A percentile compares a stretch with the other conserved stretches of the same genome.
Conservation (phyloP, 306 rosid species). For the Prunus campanulata region DNA sequence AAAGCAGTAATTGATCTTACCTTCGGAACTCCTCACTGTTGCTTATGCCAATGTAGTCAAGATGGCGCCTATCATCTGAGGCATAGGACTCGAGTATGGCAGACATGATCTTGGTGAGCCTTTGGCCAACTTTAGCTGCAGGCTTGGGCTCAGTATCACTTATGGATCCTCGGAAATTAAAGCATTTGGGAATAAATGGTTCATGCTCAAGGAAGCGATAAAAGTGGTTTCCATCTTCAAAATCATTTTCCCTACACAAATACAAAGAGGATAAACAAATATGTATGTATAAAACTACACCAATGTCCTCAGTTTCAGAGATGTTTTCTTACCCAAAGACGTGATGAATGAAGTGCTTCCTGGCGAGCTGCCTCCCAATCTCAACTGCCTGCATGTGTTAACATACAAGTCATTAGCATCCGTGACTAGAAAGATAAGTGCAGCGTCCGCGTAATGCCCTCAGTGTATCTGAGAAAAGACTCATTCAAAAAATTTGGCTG, state of each 20-base stretch:
- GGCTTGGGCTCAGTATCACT: slow-evolving; percentile 68
- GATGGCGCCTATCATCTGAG: slow-evolving; percentile 56
- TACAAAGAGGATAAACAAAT: slow-evolving; percentile 10
- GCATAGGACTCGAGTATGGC: slow-evolving; percentile 92
- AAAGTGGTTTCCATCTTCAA: slow-evolving; percentile 77
- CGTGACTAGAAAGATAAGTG: too few relatives aligned
- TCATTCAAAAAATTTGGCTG: neutral
- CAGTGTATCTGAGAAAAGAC: neutral
- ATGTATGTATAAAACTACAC: neutral
- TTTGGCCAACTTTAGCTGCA: slow-evolving; percentile 51
- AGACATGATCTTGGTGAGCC: slow-evolving; percentile 75
- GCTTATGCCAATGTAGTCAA: slow-evolving; percentile 74
- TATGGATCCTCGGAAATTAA: slow-evolving; percentile 56
- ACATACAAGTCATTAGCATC: slow-evolving; percentile 14
- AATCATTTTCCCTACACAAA: slow-evolving; percentile 63
- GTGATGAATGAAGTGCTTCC: slow-evolving; percentile 78
- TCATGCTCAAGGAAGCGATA: slow-evolving; percentile 93
- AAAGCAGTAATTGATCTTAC: slow-evolving; percentile 27
- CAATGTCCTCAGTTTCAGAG: slow-evolving; percentile 17
- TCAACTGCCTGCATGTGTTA: slow-evolving; percentile 65
- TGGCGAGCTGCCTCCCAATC: slow-evolving; percentile 66
- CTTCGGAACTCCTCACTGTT: slow-evolving; percentile 94
- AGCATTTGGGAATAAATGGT: slow-evolving; percentile 62
- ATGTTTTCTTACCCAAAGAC: slow-evolving; percentile 73
- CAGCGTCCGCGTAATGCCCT: neutral